phyloP scores from a whole-genome alignment of 106 monocot species.

The Triglochin maritima region DNA sequence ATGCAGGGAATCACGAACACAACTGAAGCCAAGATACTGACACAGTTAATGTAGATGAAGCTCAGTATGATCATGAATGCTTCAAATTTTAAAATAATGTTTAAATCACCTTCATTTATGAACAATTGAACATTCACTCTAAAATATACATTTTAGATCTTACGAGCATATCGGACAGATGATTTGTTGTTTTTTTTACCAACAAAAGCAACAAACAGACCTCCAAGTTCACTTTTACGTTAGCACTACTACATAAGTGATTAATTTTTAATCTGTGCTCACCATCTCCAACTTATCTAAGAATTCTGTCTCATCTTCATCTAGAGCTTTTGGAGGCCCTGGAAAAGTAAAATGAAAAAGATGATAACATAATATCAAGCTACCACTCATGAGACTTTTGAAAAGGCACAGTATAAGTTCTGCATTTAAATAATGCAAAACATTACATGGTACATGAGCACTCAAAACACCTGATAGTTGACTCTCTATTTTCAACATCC shows the following conservation, averaged over 20 bases:
- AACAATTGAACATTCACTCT: no score
- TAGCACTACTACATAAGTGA: background rate
- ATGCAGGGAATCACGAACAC: no score
- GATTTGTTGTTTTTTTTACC: background rate
- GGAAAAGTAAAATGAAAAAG: slow-evolving; percentile 9
- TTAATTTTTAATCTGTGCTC: slow-evolving; percentile 21
- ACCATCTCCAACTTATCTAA: slow-evolving; percentile 80
- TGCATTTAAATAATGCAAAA: no score
- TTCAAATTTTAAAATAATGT: no score
- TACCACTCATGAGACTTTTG: background rate
- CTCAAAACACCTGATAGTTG: background rate
- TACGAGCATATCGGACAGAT: no score
- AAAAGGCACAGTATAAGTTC: no score
- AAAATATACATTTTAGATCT: no score
- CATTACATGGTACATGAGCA: background rate
- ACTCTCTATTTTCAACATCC: no score
- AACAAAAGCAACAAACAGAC: background rate
- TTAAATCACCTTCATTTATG: no score
- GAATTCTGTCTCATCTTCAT: slow-evolving; percentile 96
- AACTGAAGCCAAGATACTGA: no score
- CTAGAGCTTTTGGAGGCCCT: slow-evolving; percentile 98
- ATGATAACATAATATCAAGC: background rate
- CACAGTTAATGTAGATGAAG: no score
- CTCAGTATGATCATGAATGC: no score
- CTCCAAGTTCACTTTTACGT: background rate